Evolutionary conservation across 2,329 filamentous ascomycete species (phyloP).

Genomic region (Raffaelea albimanens): DNA sequence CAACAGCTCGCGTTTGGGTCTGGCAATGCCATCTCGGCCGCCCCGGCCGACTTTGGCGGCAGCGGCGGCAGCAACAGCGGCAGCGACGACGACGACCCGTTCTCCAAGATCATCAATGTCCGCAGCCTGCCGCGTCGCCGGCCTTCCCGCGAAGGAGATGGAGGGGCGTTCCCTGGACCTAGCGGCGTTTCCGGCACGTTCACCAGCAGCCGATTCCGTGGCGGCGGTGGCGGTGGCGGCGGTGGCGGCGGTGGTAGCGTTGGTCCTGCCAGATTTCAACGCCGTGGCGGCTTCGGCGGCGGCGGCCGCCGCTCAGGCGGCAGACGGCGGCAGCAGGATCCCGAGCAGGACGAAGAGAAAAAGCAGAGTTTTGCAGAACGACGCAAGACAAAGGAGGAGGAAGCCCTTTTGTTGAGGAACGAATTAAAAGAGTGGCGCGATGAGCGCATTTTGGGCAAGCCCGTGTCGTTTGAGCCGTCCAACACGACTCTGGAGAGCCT

Average conservation of each 20-base stretch:
- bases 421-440: constrained; percentile 17
- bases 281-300: neutral
- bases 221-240: neutral
- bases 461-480: constrained; percentile 22
- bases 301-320: neutral
- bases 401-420: constrained; percentile 1
- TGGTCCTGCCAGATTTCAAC: neutral
- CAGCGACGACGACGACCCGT: neutral
- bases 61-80: neutral
- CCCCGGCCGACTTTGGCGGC: neutral
- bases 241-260: neutral
- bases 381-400: neutral
- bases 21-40: neutral
- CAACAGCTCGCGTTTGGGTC: neutral
- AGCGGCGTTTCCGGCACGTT: constrained; percentile 3
- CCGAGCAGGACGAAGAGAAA: constrained; percentile 1
- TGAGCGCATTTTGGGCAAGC: constrained; percentile 19
- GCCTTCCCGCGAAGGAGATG: neutral
- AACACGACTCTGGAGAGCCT: constrained; percentile 24
- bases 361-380: no score
- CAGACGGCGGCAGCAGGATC: constrained; percentile 8
- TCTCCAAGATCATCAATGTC: constrained; percentile 18
- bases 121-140: constrained; percentile 15
- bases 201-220: neutral
- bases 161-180: constrained; percentile 4